Evolutionary conservation across 1,139 yeast genomes (phyloP).

Genomic region (Nematodospora anomalae): DNA sequence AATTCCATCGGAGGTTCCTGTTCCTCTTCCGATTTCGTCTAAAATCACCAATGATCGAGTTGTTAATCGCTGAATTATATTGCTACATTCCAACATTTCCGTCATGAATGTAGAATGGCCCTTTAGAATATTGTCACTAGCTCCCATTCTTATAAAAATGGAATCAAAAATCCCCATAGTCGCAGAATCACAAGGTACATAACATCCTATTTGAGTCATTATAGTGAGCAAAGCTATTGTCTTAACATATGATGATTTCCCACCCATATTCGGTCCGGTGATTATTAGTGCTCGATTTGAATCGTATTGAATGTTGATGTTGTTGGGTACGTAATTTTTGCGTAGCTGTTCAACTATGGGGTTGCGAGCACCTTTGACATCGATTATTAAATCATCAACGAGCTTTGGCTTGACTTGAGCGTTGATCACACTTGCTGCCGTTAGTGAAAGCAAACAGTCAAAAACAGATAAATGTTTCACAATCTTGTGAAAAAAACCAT

Average conservation of each 20-base stretch:
- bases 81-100: conserved; percentile 66
- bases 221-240: conserved; percentile 61
- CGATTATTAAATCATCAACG: conserved; percentile 51
- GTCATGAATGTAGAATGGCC: conserved; percentile 79
- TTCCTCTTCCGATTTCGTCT: conserved; percentile 88
- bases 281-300: conserved; percentile 57
- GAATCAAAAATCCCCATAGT: conserved; percentile 59
- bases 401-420: conserved; percentile 59
- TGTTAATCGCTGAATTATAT: conserved; percentile 49
- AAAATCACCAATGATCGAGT: conserved; percentile 59
- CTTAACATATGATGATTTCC: conserved; percentile 68
- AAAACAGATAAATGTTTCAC: conserved; percentile 56
- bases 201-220: conserved; percentile 54
- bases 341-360: conserved; percentile 70
- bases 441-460: conserved; percentile 75
- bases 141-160: conserved; percentile 65
- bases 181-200: conserved; percentile 43
- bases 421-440: conserved; percentile 54
- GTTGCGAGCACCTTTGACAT: conserved; percentile 64
- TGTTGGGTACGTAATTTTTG: conserved; percentile 67
- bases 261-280: conserved; percentile 70
- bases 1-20: conserved; percentile 88
- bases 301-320: conserved; percentile 48
- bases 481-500: conserved; percentile 50
- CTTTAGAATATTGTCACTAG: conserved; percentile 63